These are phyloP conservation scores for Teunomyces cretensis DNA, from an alignment of 805 yeast species.

Conservation along the genomic window DNA sequence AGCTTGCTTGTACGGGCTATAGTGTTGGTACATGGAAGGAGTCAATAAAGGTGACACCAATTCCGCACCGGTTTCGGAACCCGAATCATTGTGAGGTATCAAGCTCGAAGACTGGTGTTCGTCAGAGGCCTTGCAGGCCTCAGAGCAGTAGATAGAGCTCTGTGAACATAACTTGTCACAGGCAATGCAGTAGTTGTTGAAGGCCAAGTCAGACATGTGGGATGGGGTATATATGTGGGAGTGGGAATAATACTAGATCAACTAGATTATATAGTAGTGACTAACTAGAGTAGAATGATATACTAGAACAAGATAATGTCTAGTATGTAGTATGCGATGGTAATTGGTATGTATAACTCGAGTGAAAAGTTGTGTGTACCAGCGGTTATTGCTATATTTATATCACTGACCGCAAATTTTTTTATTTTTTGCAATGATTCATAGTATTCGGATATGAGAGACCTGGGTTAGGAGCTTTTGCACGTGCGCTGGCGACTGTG, in stretches of 20 bases:
- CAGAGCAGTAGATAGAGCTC: slow-evolving; percentile 24
- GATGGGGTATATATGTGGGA: neutral
- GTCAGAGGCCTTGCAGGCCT: slow-evolving; percentile 33
- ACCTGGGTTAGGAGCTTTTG: slow-evolving; percentile 2
- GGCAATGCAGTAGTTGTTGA: slow-evolving; percentile 37
- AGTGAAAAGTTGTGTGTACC: neutral
- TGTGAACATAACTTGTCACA: slow-evolving; percentile 31
- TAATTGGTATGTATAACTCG: neutral
- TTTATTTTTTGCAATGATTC: slow-evolving; percentile 1
- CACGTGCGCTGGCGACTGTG: slow-evolving; percentile 3
- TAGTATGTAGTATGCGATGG: neutral
- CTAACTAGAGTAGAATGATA: neutral
- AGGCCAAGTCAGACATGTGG: slow-evolving; percentile 32
- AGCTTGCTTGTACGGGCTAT: slow-evolving; percentile 9
- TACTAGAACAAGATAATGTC: neutral
- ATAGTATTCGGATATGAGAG: slow-evolving; percentile 5
- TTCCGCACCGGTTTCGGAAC: slow-evolving; percentile 10
- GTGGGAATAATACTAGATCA: neutral
- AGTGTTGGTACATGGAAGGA: slow-evolving; percentile 31
- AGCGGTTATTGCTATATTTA: slow-evolving; percentile 4
- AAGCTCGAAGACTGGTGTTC: slow-evolving; percentile 23
- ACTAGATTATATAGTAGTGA: neutral
- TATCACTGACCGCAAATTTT: slow-evolving; percentile 3
- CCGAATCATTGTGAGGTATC: slow-evolving; percentile 11
- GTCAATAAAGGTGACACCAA: slow-evolving; percentile 40